Base-by-base conservation (phyloP, 768 basidiomycete species). In the Leccinum ochraceum region DNA sequence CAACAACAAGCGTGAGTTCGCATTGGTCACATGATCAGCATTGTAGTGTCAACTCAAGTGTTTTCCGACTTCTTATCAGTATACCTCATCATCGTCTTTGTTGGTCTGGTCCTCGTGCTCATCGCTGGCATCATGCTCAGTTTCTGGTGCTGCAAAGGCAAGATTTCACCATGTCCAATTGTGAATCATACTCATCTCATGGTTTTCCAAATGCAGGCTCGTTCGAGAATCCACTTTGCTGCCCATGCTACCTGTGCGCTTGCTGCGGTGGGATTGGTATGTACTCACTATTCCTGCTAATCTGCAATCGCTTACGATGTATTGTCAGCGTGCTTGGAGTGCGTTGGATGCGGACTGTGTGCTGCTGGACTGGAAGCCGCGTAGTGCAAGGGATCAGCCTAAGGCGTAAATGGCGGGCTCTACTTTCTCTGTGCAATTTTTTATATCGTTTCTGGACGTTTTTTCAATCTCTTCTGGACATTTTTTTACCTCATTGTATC, bases 201-300 rank as follows among this genome's bases (percentile, higher is more conserved):
- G 34, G 26, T 54, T 48, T 32, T 34, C 46, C 24, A 13, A 59
- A 55, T 52, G 22, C 53, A 84, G 84, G 81, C 16, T 69, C 81
- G 0, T 88, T 87, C 66, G 66, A 83, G 61, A 89, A 89, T 59
- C 87, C 87, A 3, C 74, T 81, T 0, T 88, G 86, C 64, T 87
- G 86, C 64, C 87, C 87, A 1, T 88, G 87, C 66, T 89, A 89
- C 69, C 76, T 88, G 8, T 89, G 87, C 63, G 87, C 87, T 4
- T 88, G 86, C 69, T 88, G 86, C 59, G 87, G 87, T 58, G 87
- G 87, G 42, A 77, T 88, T 17, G 83, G 86, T 86, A 66, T 63
- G 77, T 63, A n/a, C 34, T 53, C 42, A 11, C 7, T 20, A 42
- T 34, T 57, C 22, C 22, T n/a, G 26, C 17, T n/a, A 52, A 37